Evolutionary conservation across 805 yeast species (phyloP).

Genomic region (Ogataea methylovora): DNA sequence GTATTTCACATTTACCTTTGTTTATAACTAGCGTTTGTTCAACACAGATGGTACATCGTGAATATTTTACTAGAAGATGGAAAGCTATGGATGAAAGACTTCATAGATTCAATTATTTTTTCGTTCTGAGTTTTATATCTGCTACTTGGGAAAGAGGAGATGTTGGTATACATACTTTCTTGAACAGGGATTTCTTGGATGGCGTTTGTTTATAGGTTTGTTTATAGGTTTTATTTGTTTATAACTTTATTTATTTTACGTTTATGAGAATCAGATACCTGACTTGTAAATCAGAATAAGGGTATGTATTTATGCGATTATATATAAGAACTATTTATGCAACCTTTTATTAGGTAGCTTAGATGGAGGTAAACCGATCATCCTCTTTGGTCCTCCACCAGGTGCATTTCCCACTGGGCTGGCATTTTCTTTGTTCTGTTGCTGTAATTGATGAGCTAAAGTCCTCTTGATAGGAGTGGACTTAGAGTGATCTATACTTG

Average conservation of each 20-base stretch:
- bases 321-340: constrained; percentile 13
- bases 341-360: constrained; percentile 14
- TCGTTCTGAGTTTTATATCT: not conserved
- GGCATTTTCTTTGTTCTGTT: constrained; percentile 1
- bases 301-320: too few relatives aligned
- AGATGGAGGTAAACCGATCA: constrained; percentile 17
- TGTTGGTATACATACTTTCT: not conserved
- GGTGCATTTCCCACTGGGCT: too few relatives aligned
- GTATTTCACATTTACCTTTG: not conserved
- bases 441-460: constrained; percentile 6
- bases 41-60: not conserved
- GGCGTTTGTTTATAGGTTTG: not conserved
- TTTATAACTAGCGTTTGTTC: not conserved
- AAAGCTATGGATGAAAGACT: not conserved
- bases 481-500: constrained; percentile 50
- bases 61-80: not conserved
- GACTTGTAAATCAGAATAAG: too few relatives aligned
- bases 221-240: not conserved
- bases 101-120: not conserved
- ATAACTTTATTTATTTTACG: too few relatives aligned
- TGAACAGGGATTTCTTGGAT: not conserved
- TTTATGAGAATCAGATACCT: too few relatives aligned
- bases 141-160: not conserved
- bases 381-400: constrained; percentile 12
- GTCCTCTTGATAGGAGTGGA: constrained; percentile 55